Percentiles rank a stretch among this genome's conserved stretches.
These are phyloP conservation scores for Candida krabiensis DNA, from an alignment of 805 yeast genomes.

Conservation along the genomic window DNA sequence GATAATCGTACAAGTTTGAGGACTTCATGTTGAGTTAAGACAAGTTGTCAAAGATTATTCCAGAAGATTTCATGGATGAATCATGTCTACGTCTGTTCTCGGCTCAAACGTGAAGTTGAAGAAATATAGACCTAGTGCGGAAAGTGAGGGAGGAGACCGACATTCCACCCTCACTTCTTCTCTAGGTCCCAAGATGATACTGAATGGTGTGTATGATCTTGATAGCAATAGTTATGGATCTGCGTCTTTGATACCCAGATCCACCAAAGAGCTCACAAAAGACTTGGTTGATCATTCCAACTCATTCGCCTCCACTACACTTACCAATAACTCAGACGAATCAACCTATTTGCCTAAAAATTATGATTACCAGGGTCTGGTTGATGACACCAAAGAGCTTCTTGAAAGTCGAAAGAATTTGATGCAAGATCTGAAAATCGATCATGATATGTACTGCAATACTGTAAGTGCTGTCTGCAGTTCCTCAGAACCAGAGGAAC, in stretches of 20 bases:
- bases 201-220: not conserved
- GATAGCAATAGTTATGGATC: not conserved
- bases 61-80: not conserved
- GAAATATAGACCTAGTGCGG: constrained; percentile 12
- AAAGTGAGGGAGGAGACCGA: not conserved
- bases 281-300: constrained; percentile 2
- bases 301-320: constrained; percentile 9
- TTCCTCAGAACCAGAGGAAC: not conserved
- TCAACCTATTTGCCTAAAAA: not conserved
- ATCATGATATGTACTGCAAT: constrained; percentile 26
- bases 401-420: constrained; percentile 44
- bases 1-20: no score
- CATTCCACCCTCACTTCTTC: not conserved
- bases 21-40: not conserved
- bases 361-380: constrained; percentile 13
- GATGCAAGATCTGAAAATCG: constrained; percentile 43
- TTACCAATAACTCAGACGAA: constrained; percentile 5
- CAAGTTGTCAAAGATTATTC: no score
- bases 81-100: constrained; percentile 14
- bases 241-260: not conserved
- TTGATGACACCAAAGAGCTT: constrained; percentile 38
- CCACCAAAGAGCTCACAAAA: not conserved
- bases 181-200: not conserved
- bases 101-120: constrained; percentile 17
- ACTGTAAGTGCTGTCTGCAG: constrained; percentile 6